Conservation (phyloP, 495 filamentous ascomycete genomes). For the Bryoglossum gracile region DNA sequence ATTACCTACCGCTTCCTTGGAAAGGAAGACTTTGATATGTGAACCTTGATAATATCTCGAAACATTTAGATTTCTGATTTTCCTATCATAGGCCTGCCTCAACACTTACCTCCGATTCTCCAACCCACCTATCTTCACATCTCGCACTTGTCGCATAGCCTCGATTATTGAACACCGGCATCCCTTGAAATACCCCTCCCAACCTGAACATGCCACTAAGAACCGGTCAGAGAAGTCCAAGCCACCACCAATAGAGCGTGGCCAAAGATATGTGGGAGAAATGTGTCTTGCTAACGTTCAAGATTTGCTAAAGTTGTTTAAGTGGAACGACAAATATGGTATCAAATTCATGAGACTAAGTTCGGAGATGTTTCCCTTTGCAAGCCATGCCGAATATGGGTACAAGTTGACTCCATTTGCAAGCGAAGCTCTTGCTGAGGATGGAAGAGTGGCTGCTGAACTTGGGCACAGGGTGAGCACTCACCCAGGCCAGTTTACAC, state of each 20-base stretch:
- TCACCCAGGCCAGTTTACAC: constrained; percentile 86
- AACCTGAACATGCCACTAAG: constrained; percentile 72
- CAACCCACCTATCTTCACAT: constrained; percentile 83
- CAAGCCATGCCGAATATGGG: constrained; percentile 78
- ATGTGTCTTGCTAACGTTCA: constrained; percentile 75
- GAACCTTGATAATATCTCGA: no score
- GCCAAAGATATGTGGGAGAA: constrained; percentile 65
- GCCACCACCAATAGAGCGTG: constrained; percentile 50
- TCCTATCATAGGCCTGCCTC: constrained; percentile 74
- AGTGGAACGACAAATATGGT: constrained; percentile 88
- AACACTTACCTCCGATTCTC: constrained; percentile 87
- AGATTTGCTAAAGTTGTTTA: constrained; percentile 77
- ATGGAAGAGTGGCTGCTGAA: constrained; percentile 68
- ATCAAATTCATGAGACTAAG: constrained; percentile 91
- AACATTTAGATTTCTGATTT: no score
- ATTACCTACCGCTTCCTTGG: constrained; percentile 84
- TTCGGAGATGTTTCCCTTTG: constrained; percentile 96
- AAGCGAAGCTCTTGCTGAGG: constrained; percentile 65
- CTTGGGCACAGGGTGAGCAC: constrained; percentile 82
- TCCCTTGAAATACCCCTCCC: constrained; percentile 64
- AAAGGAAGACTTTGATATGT: constrained; percentile 90
- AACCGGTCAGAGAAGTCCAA: constrained; percentile 71
- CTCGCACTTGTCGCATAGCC: constrained; percentile 83
- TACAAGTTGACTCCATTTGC: constrained; percentile 88
- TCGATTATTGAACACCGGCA: constrained; percentile 86